Percentiles rank a stretch among this genome's conserved stretches.
These are phyloP conservation scores for Ulmus americana DNA, from an alignment of 331 rosid genomes.

Conservation along the genomic window DNA sequence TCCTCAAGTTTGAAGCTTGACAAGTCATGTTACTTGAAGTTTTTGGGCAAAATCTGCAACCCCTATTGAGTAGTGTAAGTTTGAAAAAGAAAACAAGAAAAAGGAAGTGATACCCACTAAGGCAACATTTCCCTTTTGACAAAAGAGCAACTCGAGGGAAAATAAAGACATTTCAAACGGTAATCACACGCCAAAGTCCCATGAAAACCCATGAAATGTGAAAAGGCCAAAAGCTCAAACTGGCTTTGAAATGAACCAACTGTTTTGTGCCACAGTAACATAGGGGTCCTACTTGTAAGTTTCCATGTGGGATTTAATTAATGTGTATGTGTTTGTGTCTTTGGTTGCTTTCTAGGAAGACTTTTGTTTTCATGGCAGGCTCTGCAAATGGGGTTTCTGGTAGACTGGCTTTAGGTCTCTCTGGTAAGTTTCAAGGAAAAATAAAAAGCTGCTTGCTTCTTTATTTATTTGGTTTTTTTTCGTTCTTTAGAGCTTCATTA, in stretches of 20 bases:
- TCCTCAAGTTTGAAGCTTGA: not conserved
- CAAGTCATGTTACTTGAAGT: not conserved
- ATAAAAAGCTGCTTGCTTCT: conserved; percentile 12
- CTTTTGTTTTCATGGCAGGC: conserved; percentile 19
- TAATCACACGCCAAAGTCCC: conserved; percentile 7
- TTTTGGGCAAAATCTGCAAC: not conserved
- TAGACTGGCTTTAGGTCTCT: conserved; percentile 6
- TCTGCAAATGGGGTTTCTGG: conserved; percentile 2
- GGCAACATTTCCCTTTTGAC: not conserved
- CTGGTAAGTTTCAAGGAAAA: conserved; percentile 10
- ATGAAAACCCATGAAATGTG: conserved; percentile 22
- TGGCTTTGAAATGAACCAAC: conserved; percentile 12
- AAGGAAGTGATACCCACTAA: not conserved
- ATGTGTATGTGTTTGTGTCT: conserved; percentile 7
- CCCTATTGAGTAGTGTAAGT: not conserved
- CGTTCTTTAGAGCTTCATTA: conserved; percentile 7
- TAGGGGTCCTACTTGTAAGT: conserved; percentile 23
- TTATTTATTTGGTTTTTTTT: not conserved
- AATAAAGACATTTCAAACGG: conserved; percentile 1
- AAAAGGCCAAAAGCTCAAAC: conserved; percentile 26
- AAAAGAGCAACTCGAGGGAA: not conserved
- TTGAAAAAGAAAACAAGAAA: not conserved
- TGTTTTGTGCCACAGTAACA: conserved; percentile 12
- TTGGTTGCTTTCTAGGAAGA: conserved; percentile 26
- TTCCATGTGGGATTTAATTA: conserved; percentile 16